Evolutionary conservation across 2,329 filamentous ascomycete species (phyloP), one percentile per base, ranked within the genome.

Genomic region (Ophiocordyceps robertsii): DNA sequence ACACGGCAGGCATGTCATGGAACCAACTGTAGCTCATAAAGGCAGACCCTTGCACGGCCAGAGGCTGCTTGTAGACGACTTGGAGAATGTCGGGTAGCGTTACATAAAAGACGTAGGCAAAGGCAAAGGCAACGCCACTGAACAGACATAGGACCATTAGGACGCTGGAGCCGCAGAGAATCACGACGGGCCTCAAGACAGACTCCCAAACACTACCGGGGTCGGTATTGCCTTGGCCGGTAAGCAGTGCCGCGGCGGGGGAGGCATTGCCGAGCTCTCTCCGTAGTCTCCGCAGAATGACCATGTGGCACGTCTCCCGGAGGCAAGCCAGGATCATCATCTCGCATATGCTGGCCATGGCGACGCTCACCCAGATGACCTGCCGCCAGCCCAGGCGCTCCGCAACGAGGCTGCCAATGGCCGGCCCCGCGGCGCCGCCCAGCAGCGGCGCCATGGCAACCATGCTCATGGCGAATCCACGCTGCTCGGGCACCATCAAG

Each of bases 221-320:
- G n/a, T n/a, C n/a, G n/a, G n/a, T n/a, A n/a, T n/a, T n/a, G n/a
- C n/a, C n/a, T n/a, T n/a, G n/a, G n/a, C n/a, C n/a, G n/a, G n/a
- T n/a, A n/a, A n/a, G n/a, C n/a, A n/a, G n/a, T n/a, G n/a, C n/a
- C n/a, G n/a, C n/a, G n/a, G n/a, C n/a, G n/a, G n/a, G n/a, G n/a
- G n/a, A n/a, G n/a, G n/a, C n/a, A n/a, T n/a, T n/a, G n/a, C n/a
- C n/a, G n/a, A n/a, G n/a, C n/a, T n/a, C n/a, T n/a, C n/a, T n/a
- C n/a, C n/a, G n/a, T n/a, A n/a, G 58, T 5, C 59, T 59, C 37
- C 64, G 55, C 36, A 80, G 56, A 38, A 81, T 75, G 1, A 66
- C 59, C 35, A 76, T 65, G 51, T 70, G 72, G 56, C 81, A 82
- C 12, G 78, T 82, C 59, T 82, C 78, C 6, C 66, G 59, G 51